Conservation (phyloP, 257 asterid genomes). For the Phtheirospermum japonicum region DNA sequence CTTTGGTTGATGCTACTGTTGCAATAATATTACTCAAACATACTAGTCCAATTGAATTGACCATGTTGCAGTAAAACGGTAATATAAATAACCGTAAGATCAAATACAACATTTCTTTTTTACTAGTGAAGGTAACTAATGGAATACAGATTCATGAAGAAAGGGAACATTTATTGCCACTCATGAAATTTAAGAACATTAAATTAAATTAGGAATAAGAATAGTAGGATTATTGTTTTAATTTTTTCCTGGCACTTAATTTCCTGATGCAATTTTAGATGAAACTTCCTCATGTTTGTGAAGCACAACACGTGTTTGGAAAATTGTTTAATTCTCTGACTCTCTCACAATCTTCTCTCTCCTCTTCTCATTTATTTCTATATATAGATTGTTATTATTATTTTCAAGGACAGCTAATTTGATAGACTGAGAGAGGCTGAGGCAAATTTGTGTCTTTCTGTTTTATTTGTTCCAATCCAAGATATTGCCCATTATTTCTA, state of each 20-base stretch:
- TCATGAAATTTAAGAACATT: no score
- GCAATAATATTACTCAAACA: no score
- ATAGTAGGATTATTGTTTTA: no score
- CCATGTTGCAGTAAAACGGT: no score
- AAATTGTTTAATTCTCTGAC: constrained; percentile 1
- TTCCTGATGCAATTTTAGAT: neutral
- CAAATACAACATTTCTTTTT: no score
- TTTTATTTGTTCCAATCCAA: constrained; percentile 27
- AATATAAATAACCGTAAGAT: no score
- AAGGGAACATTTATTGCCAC: no score
- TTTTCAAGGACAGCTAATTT: constrained; percentile 7
- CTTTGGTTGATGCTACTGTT: no score
- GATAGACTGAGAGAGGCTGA: constrained; percentile 1
- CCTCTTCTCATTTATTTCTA: constrained; percentile 12
- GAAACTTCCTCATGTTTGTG: constrained; percentile 31
- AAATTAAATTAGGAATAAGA: no score
- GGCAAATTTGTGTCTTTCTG: constrained; percentile 25
- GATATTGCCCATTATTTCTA: constrained; percentile 1
- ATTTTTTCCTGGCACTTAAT: neutral
- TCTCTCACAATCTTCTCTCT: constrained; percentile 20
- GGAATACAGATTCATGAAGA: no score
- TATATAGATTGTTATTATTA: constrained; percentile 29
- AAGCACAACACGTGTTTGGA: constrained; percentile 33
- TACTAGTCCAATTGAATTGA: no score
- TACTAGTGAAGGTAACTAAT: no score